A percentile compares a stretch with the other conserved stretches of the same genome.
These are phyloP conservation scores for Penicillium sp. DNA, from an alignment of 2,329 filamentous ascomycete species.

Conservation along the genomic window DNA sequence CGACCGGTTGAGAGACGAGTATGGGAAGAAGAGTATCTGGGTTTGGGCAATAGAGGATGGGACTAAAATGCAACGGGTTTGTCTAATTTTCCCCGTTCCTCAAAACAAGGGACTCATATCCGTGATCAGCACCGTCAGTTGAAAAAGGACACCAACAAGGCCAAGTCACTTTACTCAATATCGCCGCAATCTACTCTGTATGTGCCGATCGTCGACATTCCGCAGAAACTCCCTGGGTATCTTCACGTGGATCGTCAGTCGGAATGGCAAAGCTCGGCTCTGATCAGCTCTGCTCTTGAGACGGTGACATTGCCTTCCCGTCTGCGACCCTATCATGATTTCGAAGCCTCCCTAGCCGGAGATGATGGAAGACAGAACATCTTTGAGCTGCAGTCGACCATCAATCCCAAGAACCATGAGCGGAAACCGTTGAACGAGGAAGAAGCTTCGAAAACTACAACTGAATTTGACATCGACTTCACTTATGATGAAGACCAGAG, in stretches of 20 bases:
- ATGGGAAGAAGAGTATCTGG: constrained; percentile 82
- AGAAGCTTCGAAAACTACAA: constrained; percentile 20
- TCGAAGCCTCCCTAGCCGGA: constrained; percentile 51
- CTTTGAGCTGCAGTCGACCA: constrained; percentile 67
- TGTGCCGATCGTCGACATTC: constrained; percentile 68
- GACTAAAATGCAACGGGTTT: constrained; percentile 54
- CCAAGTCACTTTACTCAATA: constrained; percentile 67
- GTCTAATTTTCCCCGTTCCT: constrained; percentile 15
- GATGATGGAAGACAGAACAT: constrained; percentile 72
- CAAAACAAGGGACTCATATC: constrained; percentile 1
- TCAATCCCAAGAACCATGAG: constrained; percentile 39
- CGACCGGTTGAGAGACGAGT: constrained; percentile 81
- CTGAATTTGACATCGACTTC: constrained; percentile 42
- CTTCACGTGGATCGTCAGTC: constrained; percentile 62
- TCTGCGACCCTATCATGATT: constrained; percentile 36
- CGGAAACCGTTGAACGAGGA: constrained; percentile 11
- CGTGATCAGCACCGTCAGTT: constrained; percentile 56
- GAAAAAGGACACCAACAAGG: constrained; percentile 68
- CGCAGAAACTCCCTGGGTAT: constrained; percentile 55
- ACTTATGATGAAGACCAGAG: constrained; percentile 29
- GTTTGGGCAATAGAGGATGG: constrained; percentile 76
- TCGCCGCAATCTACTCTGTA: constrained; percentile 71
- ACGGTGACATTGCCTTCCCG: constrained; percentile 74
- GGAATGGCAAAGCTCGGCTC: constrained; percentile 74
- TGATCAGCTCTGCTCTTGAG: constrained; percentile 75